These are phyloP conservation scores for Cystobasidium ongulense DNA, from an alignment of 768 basidiomycete genomes.

Conservation along the genomic window DNA sequence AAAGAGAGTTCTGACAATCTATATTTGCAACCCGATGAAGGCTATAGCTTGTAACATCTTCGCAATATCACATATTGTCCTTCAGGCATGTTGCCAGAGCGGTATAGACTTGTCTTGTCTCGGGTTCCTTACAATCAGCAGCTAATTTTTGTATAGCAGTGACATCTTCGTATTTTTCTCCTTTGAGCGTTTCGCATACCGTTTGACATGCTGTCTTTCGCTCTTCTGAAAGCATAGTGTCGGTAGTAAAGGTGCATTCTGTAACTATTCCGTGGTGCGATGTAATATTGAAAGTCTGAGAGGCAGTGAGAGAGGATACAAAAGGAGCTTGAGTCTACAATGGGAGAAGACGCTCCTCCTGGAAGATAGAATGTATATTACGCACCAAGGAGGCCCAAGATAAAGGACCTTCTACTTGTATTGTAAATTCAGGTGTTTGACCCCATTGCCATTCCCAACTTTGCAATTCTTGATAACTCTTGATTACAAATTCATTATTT, in stretches of 20 bases:
- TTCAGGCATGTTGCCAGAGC: not conserved
- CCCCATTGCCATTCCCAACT: conserved; percentile 90
- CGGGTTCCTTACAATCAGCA: not conserved
- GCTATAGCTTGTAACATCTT: too few species aligned
- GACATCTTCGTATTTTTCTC: conserved; percentile 13
- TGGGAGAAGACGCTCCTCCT: not conserved
- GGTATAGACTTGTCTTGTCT: not conserved
- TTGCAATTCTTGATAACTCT: conserved; percentile 71
- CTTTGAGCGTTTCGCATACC: not conserved
- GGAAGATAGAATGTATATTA: conserved; percentile 20
- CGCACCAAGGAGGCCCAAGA: conserved; percentile 49
- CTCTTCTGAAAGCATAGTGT: not conserved
- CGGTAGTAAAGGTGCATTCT: not conserved
- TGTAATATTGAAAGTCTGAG: conserved; percentile 34
- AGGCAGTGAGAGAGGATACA: not conserved
- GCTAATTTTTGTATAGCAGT: not conserved
- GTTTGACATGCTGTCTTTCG: conserved; percentile 4
- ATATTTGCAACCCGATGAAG: too few species aligned
- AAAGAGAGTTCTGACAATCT: too few species aligned
- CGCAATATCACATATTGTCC: not conserved
- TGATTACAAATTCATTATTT: conserved; percentile 56
- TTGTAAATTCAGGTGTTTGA: conserved; percentile 86
- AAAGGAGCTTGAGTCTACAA: not conserved
- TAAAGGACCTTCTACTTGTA: conserved; percentile 49
- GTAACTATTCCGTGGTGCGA: conserved; percentile 40